Percentiles rank a stretch among this genome's conserved stretches.
Evolutionary conservation across 495 filamentous ascomycete species (phyloP).

Genomic region (Glonium stellatum): DNA sequence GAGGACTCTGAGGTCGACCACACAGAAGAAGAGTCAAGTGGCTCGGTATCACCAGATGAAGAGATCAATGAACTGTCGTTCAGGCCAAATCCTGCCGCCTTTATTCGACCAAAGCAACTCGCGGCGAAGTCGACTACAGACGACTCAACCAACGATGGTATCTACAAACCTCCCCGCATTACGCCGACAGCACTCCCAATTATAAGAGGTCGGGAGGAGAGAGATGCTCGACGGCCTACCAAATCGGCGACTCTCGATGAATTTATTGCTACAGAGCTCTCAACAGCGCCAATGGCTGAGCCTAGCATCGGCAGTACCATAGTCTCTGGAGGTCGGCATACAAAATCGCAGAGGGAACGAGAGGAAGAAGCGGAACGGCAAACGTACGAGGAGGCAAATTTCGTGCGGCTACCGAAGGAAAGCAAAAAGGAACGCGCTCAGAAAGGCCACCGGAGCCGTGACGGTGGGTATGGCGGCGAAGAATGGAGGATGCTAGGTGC

Average conservation of each 20-base stretch:
- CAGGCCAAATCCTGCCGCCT: conserved; percentile 58
- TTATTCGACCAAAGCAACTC: conserved; percentile 38
- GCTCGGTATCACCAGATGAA: conserved; percentile 33
- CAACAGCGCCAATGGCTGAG: conserved; percentile 64
- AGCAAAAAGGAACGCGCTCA: conserved; percentile 66
- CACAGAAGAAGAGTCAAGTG: conserved; percentile 19
- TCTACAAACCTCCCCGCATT: conserved; percentile 82
- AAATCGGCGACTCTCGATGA: conserved; percentile 78
- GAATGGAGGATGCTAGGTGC: conserved; percentile 74
- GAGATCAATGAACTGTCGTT: conserved; percentile 59
- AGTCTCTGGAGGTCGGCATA: conserved; percentile 59
- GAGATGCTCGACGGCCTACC: conserved; percentile 39
- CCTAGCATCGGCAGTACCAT: conserved; percentile 83
- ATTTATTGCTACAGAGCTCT: conserved; percentile 75
- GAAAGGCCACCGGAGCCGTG: conserved; percentile 45
- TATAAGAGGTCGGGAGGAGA: conserved; percentile 49
- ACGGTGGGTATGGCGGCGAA: conserved; percentile 68
- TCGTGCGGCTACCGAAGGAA: conserved; percentile 71
- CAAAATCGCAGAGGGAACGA: conserved; percentile 62
- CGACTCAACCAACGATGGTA: conserved; percentile 42
- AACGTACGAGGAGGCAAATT: conserved; percentile 81
- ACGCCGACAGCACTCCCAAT: conserved; percentile 60
- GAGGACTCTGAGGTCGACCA: conserved; percentile 37
- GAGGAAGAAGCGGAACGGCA: conserved; percentile 62
- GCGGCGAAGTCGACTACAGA: conserved; percentile 25